Percentiles rank a stretch among this genome's conserved stretches.
These are phyloP conservation scores for Globisporangium radiosum DNA, from an alignment of 352 stramenopile genomes.

Conservation along the genomic window DNA sequence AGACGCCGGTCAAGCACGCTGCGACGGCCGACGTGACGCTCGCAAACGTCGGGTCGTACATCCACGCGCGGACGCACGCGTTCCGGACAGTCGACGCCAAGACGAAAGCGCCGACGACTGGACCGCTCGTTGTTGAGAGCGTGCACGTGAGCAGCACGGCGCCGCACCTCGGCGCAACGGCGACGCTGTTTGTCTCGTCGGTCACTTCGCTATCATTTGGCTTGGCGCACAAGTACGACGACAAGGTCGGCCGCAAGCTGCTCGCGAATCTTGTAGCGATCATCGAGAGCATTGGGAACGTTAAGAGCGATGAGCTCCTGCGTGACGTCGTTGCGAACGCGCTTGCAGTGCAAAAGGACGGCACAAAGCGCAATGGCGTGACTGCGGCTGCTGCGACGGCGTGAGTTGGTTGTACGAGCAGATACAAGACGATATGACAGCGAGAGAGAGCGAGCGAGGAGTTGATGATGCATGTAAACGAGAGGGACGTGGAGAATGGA, in stretches of 20 bases:
- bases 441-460: too few species aligned
- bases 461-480: too few species aligned
- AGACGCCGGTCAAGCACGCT: conserved; percentile 3
- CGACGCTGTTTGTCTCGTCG: conserved; percentile 20
- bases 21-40: conserved; percentile 9
- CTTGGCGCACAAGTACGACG: conserved; percentile 26
- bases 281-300: conserved; percentile 9
- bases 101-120: conserved; percentile 8
- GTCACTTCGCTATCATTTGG: conserved; percentile 21
- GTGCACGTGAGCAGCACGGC: conserved; percentile 24
- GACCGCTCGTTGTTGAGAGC: conserved; percentile 13
- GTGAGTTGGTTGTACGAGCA: too few species aligned
- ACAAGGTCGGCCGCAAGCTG: conserved; percentile 12
- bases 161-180: conserved; percentile 15
- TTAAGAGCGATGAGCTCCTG: conserved; percentile 2
- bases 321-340: conserved; percentile 14
- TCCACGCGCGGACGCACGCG: conserved; percentile 4
- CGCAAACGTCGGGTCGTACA: conserved; percentile 9
- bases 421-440: too few species aligned
- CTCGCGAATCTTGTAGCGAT: conserved; percentile 12
- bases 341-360: background rate
- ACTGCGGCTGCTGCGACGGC: too few species aligned
- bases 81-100: conserved; percentile 8
- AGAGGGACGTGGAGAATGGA: too few species aligned
- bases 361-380: too few species aligned